A percentile compares a stretch with the other conserved stretches of the same genome.
Evolutionary conservation across 1,284 basidiomycete species (phyloP).

Genomic region (Sphaerobolus stellatus): DNA sequence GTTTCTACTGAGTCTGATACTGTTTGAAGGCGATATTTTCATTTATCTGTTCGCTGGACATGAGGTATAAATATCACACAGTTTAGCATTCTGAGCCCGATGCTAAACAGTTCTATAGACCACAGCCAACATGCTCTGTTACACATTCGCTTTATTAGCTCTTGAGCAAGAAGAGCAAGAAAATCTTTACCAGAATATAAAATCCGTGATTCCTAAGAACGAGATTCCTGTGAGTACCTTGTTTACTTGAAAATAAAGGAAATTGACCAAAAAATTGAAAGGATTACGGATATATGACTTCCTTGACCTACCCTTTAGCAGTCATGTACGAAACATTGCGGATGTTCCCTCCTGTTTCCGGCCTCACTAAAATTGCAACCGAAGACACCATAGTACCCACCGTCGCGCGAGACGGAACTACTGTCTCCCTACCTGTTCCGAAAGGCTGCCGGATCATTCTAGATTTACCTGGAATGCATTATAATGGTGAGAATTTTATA

Average conservation of each 20-base stretch:
- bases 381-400: constrained; percentile 43
- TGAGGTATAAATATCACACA: too few relatives aligned
- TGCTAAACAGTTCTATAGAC: too few relatives aligned
- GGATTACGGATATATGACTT: constrained; percentile 4
- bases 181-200: constrained; percentile 53
- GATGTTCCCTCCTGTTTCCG: constrained; percentile 50
- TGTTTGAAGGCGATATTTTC: constrained; percentile 17
- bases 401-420: constrained; percentile 36
- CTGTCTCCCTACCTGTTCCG: constrained; percentile 41
- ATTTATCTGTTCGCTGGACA: constrained; percentile 21
- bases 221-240: constrained; percentile 37
- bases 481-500: constrained; percentile 36
- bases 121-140: constrained; percentile 55
- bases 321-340: constrained; percentile 61
- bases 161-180: constrained; percentile 63
- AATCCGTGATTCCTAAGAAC: constrained; percentile 40
- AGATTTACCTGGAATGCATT: constrained; percentile 45
- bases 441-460: constrained; percentile 43
- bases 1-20: too few relatives aligned
- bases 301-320: constrained; percentile 47
- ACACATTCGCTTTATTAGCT: constrained; percentile 51
- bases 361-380: constrained; percentile 49
- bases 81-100: too few relatives aligned
- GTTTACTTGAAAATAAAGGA: neutral
- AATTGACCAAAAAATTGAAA: neutral